Conservation (phyloP, 108 stramenopile genomes). For the Skeletonema menzelii region DNA sequence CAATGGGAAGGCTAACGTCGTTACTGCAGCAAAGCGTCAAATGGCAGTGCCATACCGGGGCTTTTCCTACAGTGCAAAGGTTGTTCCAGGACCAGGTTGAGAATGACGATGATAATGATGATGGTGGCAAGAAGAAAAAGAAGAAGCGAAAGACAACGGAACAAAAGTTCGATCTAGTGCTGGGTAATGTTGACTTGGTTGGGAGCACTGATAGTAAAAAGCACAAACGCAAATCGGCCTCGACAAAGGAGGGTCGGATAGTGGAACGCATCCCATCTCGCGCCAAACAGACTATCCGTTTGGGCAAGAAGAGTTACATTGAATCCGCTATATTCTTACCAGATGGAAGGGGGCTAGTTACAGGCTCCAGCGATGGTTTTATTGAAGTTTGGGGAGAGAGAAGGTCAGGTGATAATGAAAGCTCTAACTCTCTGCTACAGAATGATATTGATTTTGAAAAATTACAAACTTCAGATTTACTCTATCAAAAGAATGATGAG, state of each 20-base stretch:
- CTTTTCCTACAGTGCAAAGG: slow-evolving; percentile 54
- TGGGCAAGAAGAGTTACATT: slow-evolving; percentile 81
- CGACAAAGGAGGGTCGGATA: slow-evolving; percentile 7
- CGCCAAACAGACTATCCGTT: slow-evolving; percentile 65
- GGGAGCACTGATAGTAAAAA: slow-evolving; percentile 28
- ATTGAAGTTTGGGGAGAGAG: slow-evolving; percentile 93
- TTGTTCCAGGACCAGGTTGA: slow-evolving; percentile 27
- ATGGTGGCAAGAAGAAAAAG: slow-evolving; percentile 29
- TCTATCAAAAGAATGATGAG: slow-evolving; percentile 81
- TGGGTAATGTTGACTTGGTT: slow-evolving; percentile 52
- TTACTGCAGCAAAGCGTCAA: slow-evolving; percentile 91
- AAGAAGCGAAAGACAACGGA: slow-evolving; percentile 36
- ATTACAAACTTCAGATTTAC: slow-evolving; percentile 54
- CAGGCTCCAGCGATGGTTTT: slow-evolving; percentile 92
- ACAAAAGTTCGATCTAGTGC: slow-evolving; percentile 72
- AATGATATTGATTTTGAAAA: slow-evolving; percentile 46
- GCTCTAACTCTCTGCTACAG: background rate
- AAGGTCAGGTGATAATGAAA: slow-evolving; percentile 25
- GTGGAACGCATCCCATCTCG: slow-evolving; percentile 57
- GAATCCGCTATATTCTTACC: slow-evolving; percentile 82
- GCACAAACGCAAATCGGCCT: slow-evolving; percentile 12
- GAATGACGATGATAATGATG: slow-evolving; percentile 42
- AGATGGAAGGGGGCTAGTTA: slow-evolving; percentile 64
- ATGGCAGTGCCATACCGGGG: slow-evolving; percentile 83
- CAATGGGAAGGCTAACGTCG: slow-evolving; percentile 69